These are phyloP conservation scores for Gremmenia infestans DNA, from an alignment of 2,329 filamentous ascomycete genomes.

Conservation along the genomic window DNA sequence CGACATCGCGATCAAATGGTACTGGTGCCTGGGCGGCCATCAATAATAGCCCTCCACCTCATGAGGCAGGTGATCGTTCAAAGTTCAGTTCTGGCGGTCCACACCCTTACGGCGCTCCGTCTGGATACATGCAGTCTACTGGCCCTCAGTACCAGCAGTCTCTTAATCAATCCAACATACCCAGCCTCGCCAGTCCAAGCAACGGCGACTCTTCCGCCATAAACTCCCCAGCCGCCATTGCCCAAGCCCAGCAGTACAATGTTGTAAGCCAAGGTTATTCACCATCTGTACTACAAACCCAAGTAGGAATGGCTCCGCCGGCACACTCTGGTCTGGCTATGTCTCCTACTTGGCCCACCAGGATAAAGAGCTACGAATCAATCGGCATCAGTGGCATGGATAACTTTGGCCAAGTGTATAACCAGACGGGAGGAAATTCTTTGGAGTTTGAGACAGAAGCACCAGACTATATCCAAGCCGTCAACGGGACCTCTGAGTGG, in stretches of 20 bases:
- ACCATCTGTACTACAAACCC: too few species aligned
- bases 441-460: too few species aligned
- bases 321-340: too few species aligned
- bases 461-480: too few species aligned
- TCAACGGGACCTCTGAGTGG: too few species aligned
- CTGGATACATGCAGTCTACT: background rate
- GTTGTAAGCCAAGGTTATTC: background rate
- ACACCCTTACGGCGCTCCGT: slow-evolving; percentile 16
- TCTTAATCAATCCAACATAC: slow-evolving; percentile 21
- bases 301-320: too few species aligned
- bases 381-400: too few species aligned
- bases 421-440: too few species aligned
- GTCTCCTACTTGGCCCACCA: too few species aligned
- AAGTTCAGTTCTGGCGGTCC: slow-evolving; percentile 16
- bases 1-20: slow-evolving; percentile 16
- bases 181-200: slow-evolving; percentile 22
- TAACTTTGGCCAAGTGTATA: too few species aligned
- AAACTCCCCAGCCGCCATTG: slow-evolving; percentile 23
- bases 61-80: slow-evolving; percentile 22
- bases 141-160: slow-evolving; percentile 16
- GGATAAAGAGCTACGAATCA: too few species aligned
- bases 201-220: slow-evolving; percentile 25
- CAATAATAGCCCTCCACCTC: slow-evolving; percentile 19
- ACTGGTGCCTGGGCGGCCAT: slow-evolving; percentile 26
- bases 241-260: slow-evolving; percentile 10